A percentile compares a stretch with the other conserved stretches of the same genome.
Evolutionary conservation across 108 stramenopile species (phyloP).

Genomic region (Skeletonema potamos): DNA sequence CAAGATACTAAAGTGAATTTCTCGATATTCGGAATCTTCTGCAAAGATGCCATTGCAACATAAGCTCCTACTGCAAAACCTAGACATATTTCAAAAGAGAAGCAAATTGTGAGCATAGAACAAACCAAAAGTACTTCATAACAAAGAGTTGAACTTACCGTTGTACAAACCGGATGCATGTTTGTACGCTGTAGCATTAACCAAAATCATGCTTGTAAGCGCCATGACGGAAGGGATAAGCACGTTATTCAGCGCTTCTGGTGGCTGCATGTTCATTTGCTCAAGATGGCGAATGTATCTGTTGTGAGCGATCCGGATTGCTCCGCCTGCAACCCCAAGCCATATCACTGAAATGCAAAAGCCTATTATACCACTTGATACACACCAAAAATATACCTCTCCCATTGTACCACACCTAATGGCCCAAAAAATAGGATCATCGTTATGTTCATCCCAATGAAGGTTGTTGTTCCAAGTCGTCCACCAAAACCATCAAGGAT

Average conservation of each 20-base stretch:
- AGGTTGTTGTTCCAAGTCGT: conserved; percentile 50
- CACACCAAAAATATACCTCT: conserved; percentile 56
- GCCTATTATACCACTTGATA: conserved; percentile 27
- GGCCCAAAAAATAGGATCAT: conserved; percentile 39
- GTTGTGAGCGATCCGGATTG: conserved; percentile 42
- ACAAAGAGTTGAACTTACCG: no score
- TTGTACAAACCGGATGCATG: conserved; percentile 48
- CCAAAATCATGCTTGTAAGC: conserved; percentile 40
- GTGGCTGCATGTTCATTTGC: conserved; percentile 9
- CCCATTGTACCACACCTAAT: conserved; percentile 48
- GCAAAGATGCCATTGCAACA: conserved; percentile 54
- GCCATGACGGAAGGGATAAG: conserved; percentile 35
- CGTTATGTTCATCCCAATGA: conserved; percentile 52
- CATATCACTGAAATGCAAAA: conserved; percentile 37
- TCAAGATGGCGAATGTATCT: conserved; percentile 22
- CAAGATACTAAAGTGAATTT: conserved; percentile 36
- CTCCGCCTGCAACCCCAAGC: conserved; percentile 36
- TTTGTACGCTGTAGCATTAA: conserved; percentile 36
- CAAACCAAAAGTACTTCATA: no score
- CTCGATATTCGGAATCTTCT: conserved; percentile 44
- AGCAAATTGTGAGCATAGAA: no score
- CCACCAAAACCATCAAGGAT: conserved; percentile 47
- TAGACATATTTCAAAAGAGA: no score
- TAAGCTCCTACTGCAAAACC: conserved; percentile 55
- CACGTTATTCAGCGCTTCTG: conserved; percentile 49